These are phyloP conservation scores for Podosphaera xanthii DNA, from an alignment of 2,329 filamentous ascomycete species.

Conservation along the genomic window DNA sequence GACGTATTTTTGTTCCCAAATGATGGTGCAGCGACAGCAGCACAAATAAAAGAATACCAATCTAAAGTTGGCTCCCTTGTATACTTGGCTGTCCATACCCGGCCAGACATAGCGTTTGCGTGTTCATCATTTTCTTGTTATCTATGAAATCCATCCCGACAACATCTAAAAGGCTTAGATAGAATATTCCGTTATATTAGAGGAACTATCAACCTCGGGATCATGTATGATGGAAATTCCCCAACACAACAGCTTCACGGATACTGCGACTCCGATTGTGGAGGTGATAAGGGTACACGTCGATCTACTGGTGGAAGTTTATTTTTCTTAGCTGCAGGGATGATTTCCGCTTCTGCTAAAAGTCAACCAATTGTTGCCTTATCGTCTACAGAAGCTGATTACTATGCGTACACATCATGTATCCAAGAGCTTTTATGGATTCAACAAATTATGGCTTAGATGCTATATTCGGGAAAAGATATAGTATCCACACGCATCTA, in stretches of 20 bases:
- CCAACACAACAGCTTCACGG: neutral
- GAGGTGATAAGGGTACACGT: neutral
- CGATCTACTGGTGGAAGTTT: neutral
- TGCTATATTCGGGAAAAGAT: neutral
- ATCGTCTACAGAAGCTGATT: no score
- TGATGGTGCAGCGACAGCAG: no score
- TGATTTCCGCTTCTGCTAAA: neutral
- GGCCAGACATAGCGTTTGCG: no score
- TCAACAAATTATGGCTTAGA: neutral
- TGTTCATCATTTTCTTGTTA: neutral
- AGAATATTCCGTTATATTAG: neutral
- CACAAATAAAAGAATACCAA: no score
- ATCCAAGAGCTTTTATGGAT: neutral
- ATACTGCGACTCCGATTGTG: neutral
- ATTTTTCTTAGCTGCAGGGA: neutral
- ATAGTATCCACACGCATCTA: neutral
- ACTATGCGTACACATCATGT: neutral
- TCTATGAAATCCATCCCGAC: neutral
- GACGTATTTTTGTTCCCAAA: no score
- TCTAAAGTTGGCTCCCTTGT: no score
- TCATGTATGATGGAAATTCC: no score
- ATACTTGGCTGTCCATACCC: no score
- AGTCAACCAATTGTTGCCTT: no score
- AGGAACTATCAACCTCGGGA: no score
- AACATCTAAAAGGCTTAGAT: neutral